Evolutionary conservation across 495 filamentous ascomycete species (phyloP), one percentile per base, ranked within the genome.

Genomic region (Friedmanniomyces simplex): DNA sequence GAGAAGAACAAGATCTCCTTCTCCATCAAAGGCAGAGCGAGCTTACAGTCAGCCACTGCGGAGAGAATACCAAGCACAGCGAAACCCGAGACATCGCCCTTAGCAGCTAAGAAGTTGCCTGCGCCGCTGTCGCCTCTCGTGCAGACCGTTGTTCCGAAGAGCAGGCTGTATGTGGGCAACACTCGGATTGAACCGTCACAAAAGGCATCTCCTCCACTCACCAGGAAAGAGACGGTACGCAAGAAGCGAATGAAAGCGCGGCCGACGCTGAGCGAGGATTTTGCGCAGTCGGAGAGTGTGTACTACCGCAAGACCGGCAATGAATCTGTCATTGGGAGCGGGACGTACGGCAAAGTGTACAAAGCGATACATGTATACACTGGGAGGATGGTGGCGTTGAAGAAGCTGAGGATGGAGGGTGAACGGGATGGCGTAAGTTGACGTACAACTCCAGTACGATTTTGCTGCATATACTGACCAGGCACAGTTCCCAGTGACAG

Each of bases 301-400:
- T 96, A 89, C 70, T 93, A 83, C 70, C 76, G 90, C 58, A 95
- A 95, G 65, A 89, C 91, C 0, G 91, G 91, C 4, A 94, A 96
- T 65, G 90, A 94, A 68, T 95, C 90, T 8, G 89, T 96, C 1
- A 83, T 96, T 11, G 91, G 91, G 30, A 93, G 89, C 41, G 91
- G 91, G 25, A 96, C 88, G 1, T 96, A 93, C 67, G 93, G 91
- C 41, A 97, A 99, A 68, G 93, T 99, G 7, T 99, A 96, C 76
- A 97, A 97, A 66, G 93, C 85, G n/a, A 77, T 91, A 16, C 90
- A 99, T 69, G 89, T 96, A 14, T 95, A 94, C 62, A 99, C 91
- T 10, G 85, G 90, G 63, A 82, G 83, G 30, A 81, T 88, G 57
- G 94, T 96, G 39, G 94, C 94, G 7, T 72, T 99, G 53, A 99